phyloP scores from a whole-genome alignment of 2,329 filamentous ascomycete genomes.

The Fusarium sp. region DNA sequence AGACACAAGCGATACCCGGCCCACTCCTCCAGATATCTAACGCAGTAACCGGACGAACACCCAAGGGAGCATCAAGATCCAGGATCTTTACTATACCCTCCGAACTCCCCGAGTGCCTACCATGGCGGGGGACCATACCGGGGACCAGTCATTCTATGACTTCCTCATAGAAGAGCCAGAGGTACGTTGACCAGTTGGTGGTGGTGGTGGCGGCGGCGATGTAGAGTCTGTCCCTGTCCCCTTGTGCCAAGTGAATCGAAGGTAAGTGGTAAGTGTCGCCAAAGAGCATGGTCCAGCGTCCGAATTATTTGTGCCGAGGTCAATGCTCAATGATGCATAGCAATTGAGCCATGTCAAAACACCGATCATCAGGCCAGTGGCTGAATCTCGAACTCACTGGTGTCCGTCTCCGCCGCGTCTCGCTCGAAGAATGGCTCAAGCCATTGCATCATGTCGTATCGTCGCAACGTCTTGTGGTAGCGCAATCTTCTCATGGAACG shows the following conservation, averaged over 20 bases:
- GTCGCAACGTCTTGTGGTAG: slow-evolving; percentile 5
- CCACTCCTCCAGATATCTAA: slow-evolving; percentile 19
- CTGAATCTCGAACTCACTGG: slow-evolving; percentile 39
- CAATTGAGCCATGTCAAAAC: slow-evolving; percentile 38
- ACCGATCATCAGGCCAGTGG: slow-evolving; percentile 43
- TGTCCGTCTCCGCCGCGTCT: slow-evolving; percentile 10
- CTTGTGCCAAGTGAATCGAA: slow-evolving; percentile 24
- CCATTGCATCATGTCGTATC: slow-evolving; percentile 17
- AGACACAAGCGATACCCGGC: slow-evolving; percentile 20
- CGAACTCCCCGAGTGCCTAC: slow-evolving; percentile 25
- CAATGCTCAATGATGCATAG: slow-evolving; percentile 25
- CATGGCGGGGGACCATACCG: slow-evolving; percentile 41
- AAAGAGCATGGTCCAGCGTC: neutral
- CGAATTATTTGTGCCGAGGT: slow-evolving; percentile 14
- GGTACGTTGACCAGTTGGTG: slow-evolving; percentile 34
- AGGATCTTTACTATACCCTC: slow-evolving; percentile 19
- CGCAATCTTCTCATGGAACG: slow-evolving; percentile 5
- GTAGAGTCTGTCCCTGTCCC: slow-evolving; percentile 16
- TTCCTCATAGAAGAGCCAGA: slow-evolving; percentile 46
- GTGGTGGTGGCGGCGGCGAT: neutral
- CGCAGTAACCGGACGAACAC: slow-evolving; percentile 27
- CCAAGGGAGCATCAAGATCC: slow-evolving; percentile 12
- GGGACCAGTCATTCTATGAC: slow-evolving; percentile 46
- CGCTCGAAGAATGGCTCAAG: slow-evolving; percentile 19
- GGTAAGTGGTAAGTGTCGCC: slow-evolving; percentile 17